These are phyloP conservation scores for Thalassia testudinum DNA, from an alignment of 116 monocot species.

Conservation along the genomic window DNA sequence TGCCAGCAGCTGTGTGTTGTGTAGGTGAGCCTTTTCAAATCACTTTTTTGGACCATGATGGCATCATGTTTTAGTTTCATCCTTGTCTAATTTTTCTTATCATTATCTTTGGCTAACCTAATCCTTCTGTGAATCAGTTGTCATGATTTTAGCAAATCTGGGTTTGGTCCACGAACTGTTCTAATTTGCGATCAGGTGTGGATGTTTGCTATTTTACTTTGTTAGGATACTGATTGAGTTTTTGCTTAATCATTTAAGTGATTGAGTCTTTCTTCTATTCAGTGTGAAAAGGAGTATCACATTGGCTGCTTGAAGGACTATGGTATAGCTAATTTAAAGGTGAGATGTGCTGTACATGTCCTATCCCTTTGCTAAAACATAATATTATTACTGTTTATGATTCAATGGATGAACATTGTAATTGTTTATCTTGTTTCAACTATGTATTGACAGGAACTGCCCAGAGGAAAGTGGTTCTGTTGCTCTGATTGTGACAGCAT, in stretches of 20 bases:
- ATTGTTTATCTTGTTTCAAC: neutral
- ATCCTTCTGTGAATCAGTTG: constrained; percentile 13
- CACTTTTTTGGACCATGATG: no score
- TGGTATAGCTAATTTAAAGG: constrained; percentile 54
- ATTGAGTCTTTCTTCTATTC: constrained; percentile 1
- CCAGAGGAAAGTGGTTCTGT: constrained; percentile 52
- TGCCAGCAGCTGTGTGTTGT: constrained; percentile 60
- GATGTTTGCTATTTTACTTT: neutral
- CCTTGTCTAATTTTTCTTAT: no score
- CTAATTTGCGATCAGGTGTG: constrained; percentile 78
- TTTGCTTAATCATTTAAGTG: no score
- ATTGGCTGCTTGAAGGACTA: constrained; percentile 65
- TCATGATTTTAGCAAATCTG: constrained; percentile 44
- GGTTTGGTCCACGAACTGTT: constrained; percentile 50
- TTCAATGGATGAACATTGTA: no score
- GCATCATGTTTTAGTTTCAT: no score
- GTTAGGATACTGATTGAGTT: no score
- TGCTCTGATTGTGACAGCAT: constrained; percentile 32
- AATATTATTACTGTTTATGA: neutral
- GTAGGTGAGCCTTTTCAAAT: constrained; percentile 73
- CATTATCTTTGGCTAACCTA: no score
- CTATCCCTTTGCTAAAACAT: neutral
- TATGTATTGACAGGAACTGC: constrained; percentile 31
- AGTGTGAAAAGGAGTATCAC: constrained; percentile 87
- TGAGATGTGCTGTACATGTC: neutral